Percentiles rank a stretch among this genome's conserved stretches.
phyloP scores from a whole-genome alignment of 129 eudicot genomes.

The Arctium minus region DNA sequence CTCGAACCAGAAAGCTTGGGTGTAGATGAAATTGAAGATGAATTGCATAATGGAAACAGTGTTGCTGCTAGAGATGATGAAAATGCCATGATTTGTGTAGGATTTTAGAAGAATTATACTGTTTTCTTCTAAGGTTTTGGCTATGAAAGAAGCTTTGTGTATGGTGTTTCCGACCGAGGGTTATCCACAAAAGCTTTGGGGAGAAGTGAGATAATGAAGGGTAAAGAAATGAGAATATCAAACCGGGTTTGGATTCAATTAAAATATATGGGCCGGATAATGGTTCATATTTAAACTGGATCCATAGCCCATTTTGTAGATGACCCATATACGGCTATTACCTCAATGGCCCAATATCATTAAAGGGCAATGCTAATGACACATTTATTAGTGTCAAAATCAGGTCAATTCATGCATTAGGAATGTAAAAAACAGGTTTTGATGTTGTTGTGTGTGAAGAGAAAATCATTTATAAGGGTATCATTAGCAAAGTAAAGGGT shows the following conservation, averaged over 20 bases:
- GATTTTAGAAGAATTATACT: neutral
- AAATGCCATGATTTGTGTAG: conserved; percentile 42
- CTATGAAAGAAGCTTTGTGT: neutral
- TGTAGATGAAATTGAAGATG: conserved; percentile 45
- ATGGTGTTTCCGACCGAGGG: neutral
- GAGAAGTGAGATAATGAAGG: conserved; percentile 6
- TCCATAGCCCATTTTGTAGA: neutral
- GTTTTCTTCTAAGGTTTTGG: conserved; percentile 8
- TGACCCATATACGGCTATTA: neutral
- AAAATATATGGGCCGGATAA: neutral
- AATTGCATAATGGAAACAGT: conserved; percentile 45
- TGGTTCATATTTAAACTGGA: neutral
- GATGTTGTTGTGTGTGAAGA: too few species aligned
- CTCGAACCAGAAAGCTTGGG: conserved; percentile 35
- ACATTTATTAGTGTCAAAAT: too few species aligned
- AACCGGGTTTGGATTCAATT: conserved; percentile 12
- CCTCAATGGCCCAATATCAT: neutral
- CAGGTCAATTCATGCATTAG: too few species aligned
- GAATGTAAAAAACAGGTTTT: too few species aligned
- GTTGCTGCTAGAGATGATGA: conserved; percentile 56
- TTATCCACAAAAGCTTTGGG: conserved; percentile 33
- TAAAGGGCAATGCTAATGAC: too few species aligned
- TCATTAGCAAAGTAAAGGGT: too few species aligned
- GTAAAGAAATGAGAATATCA: neutral
- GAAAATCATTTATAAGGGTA: too few species aligned